A percentile compares a stretch with the other conserved stretches of the same genome.
phyloP scores from a whole-genome alignment of 345 rosid genomes.

The Gossypium turneri region DNA sequence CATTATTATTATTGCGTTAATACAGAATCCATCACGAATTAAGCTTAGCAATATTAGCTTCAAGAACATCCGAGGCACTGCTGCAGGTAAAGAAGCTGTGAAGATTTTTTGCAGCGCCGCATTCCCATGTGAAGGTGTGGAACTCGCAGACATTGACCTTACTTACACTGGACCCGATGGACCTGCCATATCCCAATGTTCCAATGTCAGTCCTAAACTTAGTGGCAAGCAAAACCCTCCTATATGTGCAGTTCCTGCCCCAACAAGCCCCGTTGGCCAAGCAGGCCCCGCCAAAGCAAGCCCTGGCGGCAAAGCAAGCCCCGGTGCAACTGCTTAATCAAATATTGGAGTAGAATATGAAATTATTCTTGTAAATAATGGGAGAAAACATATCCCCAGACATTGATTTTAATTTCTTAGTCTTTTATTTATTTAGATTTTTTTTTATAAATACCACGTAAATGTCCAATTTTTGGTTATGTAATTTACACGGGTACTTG shows the following conservation, averaged over 20 bases:
- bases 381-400: too few species aligned
- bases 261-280: too few species aligned
- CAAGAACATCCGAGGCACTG: slow-evolving; percentile 30
- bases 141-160: slow-evolving; percentile 26
- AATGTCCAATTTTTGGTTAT: too few species aligned
- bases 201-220: slow-evolving; percentile 22
- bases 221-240: slow-evolving; percentile 20
- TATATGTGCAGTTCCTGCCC: neutral
- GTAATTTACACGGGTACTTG: too few species aligned
- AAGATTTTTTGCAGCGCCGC: slow-evolving; percentile 25
- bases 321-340: too few species aligned
- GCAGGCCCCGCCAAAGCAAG: too few species aligned
- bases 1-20: neutral
- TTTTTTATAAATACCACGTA: too few species aligned
- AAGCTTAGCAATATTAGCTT: slow-evolving; percentile 18
- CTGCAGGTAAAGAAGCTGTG: slow-evolving; percentile 15
- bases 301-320: too few species aligned
- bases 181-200: slow-evolving; percentile 16
- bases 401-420: too few species aligned
- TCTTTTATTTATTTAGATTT: too few species aligned
- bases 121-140: slow-evolving; percentile 23
- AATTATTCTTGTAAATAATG: too few species aligned
- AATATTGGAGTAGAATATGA: too few species aligned
- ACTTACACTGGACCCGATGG: slow-evolving; percentile 11
- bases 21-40: slow-evolving; percentile 23